Evolutionary conservation across 2,329 filamentous ascomycete genomes (phyloP).

Genomic region (Diaporthe sp.): DNA sequence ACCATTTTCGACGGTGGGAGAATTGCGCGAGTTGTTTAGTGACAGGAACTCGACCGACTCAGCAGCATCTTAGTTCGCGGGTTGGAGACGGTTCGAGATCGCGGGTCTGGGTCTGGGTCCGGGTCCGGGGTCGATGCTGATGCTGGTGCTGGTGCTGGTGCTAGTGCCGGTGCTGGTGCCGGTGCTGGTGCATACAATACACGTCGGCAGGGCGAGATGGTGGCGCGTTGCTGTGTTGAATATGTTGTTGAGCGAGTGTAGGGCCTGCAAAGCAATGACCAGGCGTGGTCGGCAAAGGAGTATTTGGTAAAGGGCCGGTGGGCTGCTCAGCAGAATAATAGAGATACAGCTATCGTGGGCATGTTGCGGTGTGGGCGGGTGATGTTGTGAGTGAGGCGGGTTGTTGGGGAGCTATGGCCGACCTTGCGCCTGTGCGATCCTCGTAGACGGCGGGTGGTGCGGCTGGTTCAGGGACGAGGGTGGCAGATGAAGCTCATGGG

Average conservation of each 20-base stretch:
- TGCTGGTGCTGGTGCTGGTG: neutral
- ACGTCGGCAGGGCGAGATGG: neutral
- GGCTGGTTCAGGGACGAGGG: conserved; percentile 14
- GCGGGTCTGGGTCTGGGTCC: neutral
- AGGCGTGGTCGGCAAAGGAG: neutral
- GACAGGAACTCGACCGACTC: conserved; percentile 26
- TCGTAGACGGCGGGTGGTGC: conserved; percentile 14
- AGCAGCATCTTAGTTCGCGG: conserved; percentile 32
- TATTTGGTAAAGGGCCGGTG: neutral
- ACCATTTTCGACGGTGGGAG: conserved; percentile 54
- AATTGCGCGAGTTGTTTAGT: conserved; percentile 27
- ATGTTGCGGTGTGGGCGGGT: conserved; percentile 29
- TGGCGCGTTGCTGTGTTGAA: neutral
- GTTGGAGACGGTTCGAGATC: neutral
- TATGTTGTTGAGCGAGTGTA: conserved; percentile 15
- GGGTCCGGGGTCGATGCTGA: neutral
- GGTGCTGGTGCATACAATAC: conserved; percentile 7
- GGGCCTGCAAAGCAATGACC: conserved; percentile 18
- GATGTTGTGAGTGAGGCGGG: conserved; percentile 3
- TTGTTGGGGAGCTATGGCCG: conserved; percentile 30
- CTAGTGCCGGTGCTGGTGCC: neutral
- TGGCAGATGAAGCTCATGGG: conserved; percentile 20
- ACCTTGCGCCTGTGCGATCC: conserved; percentile 28
- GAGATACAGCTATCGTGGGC: conserved; percentile 10
- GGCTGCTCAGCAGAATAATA: conserved; percentile 4